A percentile compares a stretch with the other conserved stretches of the same genome.
Evolutionary conservation across 2,329 filamentous ascomycete genomes (phyloP).

Genomic region (Aspergillus amoenus): DNA sequence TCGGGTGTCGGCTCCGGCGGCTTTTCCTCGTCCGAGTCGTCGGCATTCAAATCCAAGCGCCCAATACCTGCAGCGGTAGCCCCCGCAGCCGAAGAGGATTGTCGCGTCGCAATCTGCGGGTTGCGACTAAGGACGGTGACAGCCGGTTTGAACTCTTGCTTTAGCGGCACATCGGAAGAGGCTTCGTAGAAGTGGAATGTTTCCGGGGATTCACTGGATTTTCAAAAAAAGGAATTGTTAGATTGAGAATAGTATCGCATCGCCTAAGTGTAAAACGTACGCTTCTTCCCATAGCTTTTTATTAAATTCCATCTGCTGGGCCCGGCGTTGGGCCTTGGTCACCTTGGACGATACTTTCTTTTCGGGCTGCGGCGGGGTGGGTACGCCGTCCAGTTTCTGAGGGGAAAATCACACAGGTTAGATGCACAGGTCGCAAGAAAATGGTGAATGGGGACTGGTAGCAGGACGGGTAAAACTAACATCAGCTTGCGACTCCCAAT

Average conservation of each 20-base stretch:
- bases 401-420: constrained; percentile 1
- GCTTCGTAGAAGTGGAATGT: constrained; percentile 74
- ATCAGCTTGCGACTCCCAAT: constrained; percentile 82
- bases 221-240: neutral
- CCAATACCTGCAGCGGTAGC: constrained; percentile 45
- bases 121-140: constrained; percentile 81
- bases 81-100: constrained; percentile 49
- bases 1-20: constrained; percentile 67
- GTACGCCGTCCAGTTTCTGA: constrained; percentile 41
- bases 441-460: neutral
- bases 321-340: constrained; percentile 73
- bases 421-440: neutral
- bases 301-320: constrained; percentile 79
- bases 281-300: constrained; percentile 86
- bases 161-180: constrained; percentile 61
- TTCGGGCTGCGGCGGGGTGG: constrained; percentile 40
- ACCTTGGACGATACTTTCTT: constrained; percentile 54
- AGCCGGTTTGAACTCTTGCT: constrained; percentile 73
- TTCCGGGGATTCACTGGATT: constrained; percentile 67
- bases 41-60: constrained; percentile 46
- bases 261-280: constrained; percentile 46
- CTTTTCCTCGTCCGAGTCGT: constrained; percentile 67
- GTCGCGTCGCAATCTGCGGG: constrained; percentile 63
- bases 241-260: neutral
- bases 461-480: constrained; percentile 38